A percentile compares a stretch with the other conserved stretches of the same genome.
phyloP scores from a whole-genome alignment of 257 asterid genomes.

The Solanum rostratum region DNA sequence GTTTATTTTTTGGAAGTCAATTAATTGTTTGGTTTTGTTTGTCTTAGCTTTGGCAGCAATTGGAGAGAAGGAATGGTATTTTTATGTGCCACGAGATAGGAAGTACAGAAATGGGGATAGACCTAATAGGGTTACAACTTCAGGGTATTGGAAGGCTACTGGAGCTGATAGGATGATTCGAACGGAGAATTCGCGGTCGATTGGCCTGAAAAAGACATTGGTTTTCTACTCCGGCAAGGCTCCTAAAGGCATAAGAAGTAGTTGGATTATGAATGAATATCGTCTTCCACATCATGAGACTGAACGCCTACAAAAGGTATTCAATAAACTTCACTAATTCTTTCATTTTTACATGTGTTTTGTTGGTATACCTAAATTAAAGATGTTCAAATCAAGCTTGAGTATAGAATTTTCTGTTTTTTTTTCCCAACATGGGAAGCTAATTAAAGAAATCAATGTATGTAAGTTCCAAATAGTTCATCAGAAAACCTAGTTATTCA shows the following conservation, averaged over 20 bases:
- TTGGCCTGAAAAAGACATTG: constrained; percentile 93
- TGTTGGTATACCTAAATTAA: not conserved
- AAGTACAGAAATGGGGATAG: constrained; percentile 93
- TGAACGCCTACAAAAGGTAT: constrained; percentile 77
- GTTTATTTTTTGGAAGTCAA: not conserved
- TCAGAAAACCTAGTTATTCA: not conserved
- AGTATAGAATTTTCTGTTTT: not conserved
- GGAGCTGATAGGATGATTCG: constrained; percentile 93
- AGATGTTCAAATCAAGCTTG: not conserved
- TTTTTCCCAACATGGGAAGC: not conserved
- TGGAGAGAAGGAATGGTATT: constrained; percentile 98
- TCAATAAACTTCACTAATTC: not conserved
- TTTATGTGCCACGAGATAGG: constrained; percentile 86
- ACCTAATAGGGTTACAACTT: constrained; percentile 94
- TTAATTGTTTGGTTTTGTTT: not conserved
- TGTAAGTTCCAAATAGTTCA: not conserved
- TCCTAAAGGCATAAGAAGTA: constrained; percentile 85
- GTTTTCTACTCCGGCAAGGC: constrained; percentile 98
- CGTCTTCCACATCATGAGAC: constrained; percentile 88
- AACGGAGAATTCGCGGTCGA: constrained; percentile 46
- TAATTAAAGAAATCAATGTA: not conserved
- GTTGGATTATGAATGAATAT: constrained; percentile 97
- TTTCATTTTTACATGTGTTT: not conserved
- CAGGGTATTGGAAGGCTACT: constrained; percentile 98
- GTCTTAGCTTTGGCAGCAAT: constrained; percentile 79